Base-by-base conservation (phyloP, 768 basidiomycete species). In the Megacollybia marginata region DNA sequence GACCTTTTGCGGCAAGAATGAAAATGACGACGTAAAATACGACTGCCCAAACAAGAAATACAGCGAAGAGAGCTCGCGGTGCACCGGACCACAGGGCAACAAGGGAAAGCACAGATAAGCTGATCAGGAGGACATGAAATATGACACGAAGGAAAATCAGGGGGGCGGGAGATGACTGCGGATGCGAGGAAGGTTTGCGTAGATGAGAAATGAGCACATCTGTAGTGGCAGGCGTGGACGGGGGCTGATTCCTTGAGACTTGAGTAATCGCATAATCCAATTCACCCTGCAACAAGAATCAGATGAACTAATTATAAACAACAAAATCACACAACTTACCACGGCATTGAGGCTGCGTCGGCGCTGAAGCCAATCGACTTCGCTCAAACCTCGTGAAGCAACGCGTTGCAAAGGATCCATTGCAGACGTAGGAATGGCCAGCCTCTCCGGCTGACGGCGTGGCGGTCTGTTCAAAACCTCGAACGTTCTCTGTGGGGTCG, bases 351-450 rank as follows among this genome's bases (percentile, higher is more conserved):
- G 66, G 60, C 82, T 88, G 50, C 87, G 76, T 47, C 89, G 73
- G 46, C 84, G 78, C 50, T 83, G 76, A 33, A 89, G 68, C 89
- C 89, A 91, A 59, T 87, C 87, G 46, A 87, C 70, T 59, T 91
- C 86, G 31, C n/a, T 16, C 12, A 47, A 47, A 2, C 46, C 45
- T 16, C 42, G 36, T 2, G 44, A 28, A 28, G 23, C 23, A 28
- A 28, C 23, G 23, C 23, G 23, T 6, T 28, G 38, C 38, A 40
- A 40, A 5, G 38, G 38, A 8, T 18, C 15, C 18, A 8, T 15
- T 40, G 13, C 4, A 16, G 33, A 36, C 32, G 13, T 12, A 28
- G 18, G 8, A n/a, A 16, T 46, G 16, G 56, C 54, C 51, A 28
- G 23, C 23, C 23, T 28, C 23, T 28, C 23, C 23, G 60, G 65